Conservation (phyloP, 768 basidiomycete species). For the Boletus vermiculosoides region DNA sequence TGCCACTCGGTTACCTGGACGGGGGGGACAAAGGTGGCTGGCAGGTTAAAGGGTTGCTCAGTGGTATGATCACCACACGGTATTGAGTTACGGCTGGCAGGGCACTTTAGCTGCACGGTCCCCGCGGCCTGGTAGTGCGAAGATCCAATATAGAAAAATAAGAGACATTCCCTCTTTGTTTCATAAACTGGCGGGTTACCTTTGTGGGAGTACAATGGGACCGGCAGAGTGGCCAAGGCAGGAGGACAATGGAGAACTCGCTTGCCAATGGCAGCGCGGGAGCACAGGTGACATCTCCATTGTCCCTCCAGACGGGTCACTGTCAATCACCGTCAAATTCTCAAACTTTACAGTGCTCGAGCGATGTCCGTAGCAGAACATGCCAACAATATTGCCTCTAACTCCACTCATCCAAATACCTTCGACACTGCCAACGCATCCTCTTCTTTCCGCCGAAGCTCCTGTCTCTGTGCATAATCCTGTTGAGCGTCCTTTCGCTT, state of each 20-base stretch:
- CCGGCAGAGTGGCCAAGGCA: constrained; percentile 10
- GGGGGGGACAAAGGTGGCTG: constrained; percentile 32
- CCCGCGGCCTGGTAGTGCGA: neutral
- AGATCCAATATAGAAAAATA: neutral
- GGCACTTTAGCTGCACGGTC: neutral
- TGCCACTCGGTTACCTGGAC: constrained; percentile 29
- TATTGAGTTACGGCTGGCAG: constrained; percentile 2
- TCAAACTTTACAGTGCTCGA: neutral
- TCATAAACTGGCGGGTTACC: constrained; percentile 22
- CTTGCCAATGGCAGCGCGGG: constrained; percentile 9
- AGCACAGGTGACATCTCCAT: constrained; percentile 9
- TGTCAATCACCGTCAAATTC: neutral
- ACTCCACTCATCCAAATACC: constrained; percentile 72
- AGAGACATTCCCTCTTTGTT: constrained; percentile 23
- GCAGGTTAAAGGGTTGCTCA: constrained; percentile 6
- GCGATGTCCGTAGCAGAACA: neutral
- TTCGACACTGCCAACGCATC: constrained; percentile 81
- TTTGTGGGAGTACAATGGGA: constrained; percentile 31
- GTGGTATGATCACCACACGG: constrained; percentile 3
- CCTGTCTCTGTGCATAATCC: constrained; percentile 63
- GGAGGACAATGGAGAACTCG: constrained; percentile 33
- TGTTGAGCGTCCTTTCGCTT: constrained; percentile 75
- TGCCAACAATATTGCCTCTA: neutral
- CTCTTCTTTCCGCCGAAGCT: constrained; percentile 62
- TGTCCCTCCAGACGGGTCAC: constrained; percentile 9